These are phyloP conservation scores for Chaetothyriales sp. DNA, from an alignment of 2,329 filamentous ascomycete genomes.

Conservation along the genomic window DNA sequence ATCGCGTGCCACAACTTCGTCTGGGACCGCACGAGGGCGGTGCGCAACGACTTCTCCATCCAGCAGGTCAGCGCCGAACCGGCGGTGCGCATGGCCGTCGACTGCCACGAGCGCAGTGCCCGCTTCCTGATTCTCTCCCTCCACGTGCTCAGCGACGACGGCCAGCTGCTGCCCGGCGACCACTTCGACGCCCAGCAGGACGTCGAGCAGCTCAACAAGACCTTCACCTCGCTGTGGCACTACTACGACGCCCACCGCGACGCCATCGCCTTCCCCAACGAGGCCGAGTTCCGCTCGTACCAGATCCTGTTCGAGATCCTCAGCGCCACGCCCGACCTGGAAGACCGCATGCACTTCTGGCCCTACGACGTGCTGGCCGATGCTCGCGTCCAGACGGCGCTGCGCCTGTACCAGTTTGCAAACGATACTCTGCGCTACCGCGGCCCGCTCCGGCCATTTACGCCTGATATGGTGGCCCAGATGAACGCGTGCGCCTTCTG, in stretches of 20 bases:
- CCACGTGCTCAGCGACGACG: constrained; percentile 42
- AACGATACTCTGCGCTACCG: constrained; percentile 40
- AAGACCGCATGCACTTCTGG: constrained; percentile 45
- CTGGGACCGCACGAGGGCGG: constrained; percentile 51
- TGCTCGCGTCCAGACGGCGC: constrained; percentile 40
- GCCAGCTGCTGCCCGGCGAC: constrained; percentile 35
- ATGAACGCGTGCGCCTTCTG: constrained; percentile 48
- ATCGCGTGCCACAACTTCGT: constrained; percentile 47
- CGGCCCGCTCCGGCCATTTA: constrained; percentile 37
- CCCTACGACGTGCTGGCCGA: constrained; percentile 37
- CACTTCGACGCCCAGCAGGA: constrained; percentile 47
- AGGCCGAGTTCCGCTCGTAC: constrained; percentile 52
- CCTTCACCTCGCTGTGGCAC: constrained; percentile 46
- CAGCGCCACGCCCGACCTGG: constrained; percentile 40
- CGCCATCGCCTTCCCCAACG: constrained; percentile 40
- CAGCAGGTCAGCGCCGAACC: constrained; percentile 44
- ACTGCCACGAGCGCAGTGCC: constrained; percentile 49
- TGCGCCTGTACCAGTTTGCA: constrained; percentile 44
- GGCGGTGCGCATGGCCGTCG: constrained; percentile 45
- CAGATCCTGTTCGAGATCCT: constrained; percentile 45
- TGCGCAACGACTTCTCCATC: constrained; percentile 53
- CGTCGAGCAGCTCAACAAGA: constrained; percentile 50
- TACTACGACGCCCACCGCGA: constrained; percentile 45
- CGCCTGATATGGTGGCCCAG: constrained; percentile 41
- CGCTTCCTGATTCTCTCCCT: constrained; percentile 51